Conservation (phyloP, 1,284 basidiomycete genomes). For the Trichosporon sp. region DNA sequence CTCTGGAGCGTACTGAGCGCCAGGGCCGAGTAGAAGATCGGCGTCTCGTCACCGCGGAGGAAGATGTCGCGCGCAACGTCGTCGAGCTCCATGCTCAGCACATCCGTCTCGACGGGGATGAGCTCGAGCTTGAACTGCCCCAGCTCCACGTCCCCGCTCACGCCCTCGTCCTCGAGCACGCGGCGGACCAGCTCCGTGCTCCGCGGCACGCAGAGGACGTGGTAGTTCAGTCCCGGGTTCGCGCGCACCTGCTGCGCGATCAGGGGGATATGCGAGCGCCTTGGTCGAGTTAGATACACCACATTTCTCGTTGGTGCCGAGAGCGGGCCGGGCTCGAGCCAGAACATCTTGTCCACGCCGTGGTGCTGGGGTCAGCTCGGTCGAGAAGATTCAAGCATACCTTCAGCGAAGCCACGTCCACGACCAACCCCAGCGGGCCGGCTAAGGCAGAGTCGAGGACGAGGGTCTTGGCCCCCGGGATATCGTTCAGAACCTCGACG, state of each 20-base stretch:
- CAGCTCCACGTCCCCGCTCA: conserved; percentile 83
- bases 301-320: conserved; percentile 83
- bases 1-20: conserved; percentile 83
- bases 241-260: conserved; percentile 65
- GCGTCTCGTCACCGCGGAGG: conserved; percentile 93
- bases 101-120: conserved; percentile 87
- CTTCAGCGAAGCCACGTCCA: conserved; percentile 88
- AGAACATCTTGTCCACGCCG: conserved; percentile 99
- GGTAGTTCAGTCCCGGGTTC: conserved; percentile 63
- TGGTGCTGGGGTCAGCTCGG: conserved; percentile 68
- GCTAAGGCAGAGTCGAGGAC: conserved; percentile 85
- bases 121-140: conserved; percentile 80
- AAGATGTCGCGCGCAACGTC: conserved; percentile 80
- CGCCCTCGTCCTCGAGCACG: conserved; percentile 86
- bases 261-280: conserved; percentile 80
- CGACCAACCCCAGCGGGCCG: conserved; percentile 88
- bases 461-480: conserved; percentile 92
- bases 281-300: conserved; percentile 89
- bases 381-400: conserved; percentile 57
- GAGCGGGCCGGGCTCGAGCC: conserved; percentile 87
- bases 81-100: conserved; percentile 83
- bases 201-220: conserved; percentile 85
- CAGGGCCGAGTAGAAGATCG: conserved; percentile 84
- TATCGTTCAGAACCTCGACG: conserved; percentile 82
- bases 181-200: conserved; percentile 80